These are phyloP conservation scores for Trichophyton rubrum DNA, from an alignment of 2,329 filamentous ascomycete genomes.

Conservation along the genomic window DNA sequence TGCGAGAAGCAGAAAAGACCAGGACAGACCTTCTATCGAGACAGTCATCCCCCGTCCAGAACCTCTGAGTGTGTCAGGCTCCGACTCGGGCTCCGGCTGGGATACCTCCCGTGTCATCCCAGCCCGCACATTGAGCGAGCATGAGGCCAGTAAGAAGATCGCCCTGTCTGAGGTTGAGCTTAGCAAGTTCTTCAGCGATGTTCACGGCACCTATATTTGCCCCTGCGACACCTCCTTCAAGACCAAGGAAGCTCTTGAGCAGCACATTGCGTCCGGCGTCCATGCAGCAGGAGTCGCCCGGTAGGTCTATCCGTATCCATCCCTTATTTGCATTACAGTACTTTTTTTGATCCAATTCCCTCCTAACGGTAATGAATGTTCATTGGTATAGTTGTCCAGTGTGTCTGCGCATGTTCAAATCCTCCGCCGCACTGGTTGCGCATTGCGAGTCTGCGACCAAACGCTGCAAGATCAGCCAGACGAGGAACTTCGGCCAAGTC, in stretches of 20 bases:
- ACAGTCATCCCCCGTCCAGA: not conserved
- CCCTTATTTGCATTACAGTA: not conserved
- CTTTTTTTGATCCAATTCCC: not conserved
- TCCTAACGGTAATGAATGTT: constrained; percentile 2
- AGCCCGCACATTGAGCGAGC: not conserved
- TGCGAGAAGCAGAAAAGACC: not conserved
- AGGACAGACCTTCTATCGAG: not conserved
- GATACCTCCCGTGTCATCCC: not conserved
- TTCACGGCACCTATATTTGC: constrained; percentile 24
- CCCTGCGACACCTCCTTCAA: constrained; percentile 22
- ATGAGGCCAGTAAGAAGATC: not conserved
- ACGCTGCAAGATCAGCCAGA: constrained; percentile 25
- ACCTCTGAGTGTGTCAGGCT: not conserved
- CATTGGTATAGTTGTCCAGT: constrained; percentile 23
- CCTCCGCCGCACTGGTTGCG: constrained; percentile 26
- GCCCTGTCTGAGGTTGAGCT: constrained; percentile 5
- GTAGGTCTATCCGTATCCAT: constrained; percentile 9
- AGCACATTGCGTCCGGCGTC: constrained; percentile 22
- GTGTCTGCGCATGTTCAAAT: constrained; percentile 29
- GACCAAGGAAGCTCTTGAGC: constrained; percentile 18
- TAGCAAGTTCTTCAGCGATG: constrained; percentile 22
- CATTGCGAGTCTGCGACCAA: constrained; percentile 29
- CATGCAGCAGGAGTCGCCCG: constrained; percentile 17
- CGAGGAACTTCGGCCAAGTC: constrained; percentile 21
- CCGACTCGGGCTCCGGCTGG: not conserved